Evolutionary conservation across 495 filamentous ascomycete species (phyloP).

Genomic region (Beverwykella pulmonaria): DNA sequence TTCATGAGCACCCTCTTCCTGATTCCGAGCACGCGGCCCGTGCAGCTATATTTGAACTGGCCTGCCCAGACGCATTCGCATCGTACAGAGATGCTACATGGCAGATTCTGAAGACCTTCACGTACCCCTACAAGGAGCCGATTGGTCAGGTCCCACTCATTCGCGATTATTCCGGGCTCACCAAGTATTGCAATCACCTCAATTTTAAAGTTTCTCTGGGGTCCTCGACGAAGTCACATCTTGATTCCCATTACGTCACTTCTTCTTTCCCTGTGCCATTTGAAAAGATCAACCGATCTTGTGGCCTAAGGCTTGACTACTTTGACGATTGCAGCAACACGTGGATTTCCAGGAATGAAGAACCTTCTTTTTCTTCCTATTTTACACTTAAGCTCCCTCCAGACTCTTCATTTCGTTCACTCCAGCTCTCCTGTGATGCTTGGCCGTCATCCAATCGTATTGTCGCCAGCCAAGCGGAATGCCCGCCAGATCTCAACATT

Average conservation of each 20-base stretch:
- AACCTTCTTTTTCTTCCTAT: constrained; percentile 41
- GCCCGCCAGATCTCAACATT: constrained; percentile 51
- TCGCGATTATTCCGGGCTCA: constrained; percentile 33
- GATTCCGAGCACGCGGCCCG: constrained; percentile 37
- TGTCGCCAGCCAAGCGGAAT: constrained; percentile 56
- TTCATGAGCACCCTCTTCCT: constrained; percentile 55
- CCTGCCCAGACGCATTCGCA: constrained; percentile 45
- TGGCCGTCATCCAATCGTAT: constrained; percentile 59
- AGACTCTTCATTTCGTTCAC: constrained; percentile 30
- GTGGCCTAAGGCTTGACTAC: constrained; percentile 42
- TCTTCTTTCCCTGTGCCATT: constrained; percentile 41
- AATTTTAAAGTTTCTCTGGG: constrained; percentile 42
- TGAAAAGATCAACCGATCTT: constrained; percentile 38
- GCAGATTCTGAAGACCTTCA: constrained; percentile 43
- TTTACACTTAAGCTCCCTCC: constrained; percentile 39
- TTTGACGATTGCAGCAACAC: constrained; percentile 34
- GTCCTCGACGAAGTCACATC: constrained; percentile 47
- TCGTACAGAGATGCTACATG: constrained; percentile 53
- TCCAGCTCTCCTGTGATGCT: constrained; percentile 30
- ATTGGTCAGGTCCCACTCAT: background rate
- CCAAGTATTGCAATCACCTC: constrained; percentile 5
- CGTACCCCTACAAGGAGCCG: constrained; percentile 30
- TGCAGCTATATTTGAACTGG: constrained; percentile 52
- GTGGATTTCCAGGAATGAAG: constrained; percentile 36
- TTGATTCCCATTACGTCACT: constrained; percentile 43